Evolutionary conservation across 495 filamentous ascomycete genomes (phyloP).

Genomic region (Aspergillus incahuasiensis): DNA sequence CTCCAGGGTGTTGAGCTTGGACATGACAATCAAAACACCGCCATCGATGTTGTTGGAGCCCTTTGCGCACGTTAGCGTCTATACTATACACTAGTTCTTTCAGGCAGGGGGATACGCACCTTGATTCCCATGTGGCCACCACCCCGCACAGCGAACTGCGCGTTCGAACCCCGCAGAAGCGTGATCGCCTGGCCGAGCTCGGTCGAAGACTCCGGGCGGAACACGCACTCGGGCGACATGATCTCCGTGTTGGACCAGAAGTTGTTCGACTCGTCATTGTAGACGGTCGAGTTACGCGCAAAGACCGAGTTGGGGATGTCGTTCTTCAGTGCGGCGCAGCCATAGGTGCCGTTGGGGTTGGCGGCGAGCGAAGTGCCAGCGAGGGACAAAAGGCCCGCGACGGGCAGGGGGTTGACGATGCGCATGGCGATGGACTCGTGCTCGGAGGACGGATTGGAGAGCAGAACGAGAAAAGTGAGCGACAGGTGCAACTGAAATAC

Average conservation of each 20-base stretch:
- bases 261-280: slow-evolving; percentile 28
- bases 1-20: slow-evolving; percentile 37
- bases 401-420: slow-evolving; percentile 16
- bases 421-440: slow-evolving; percentile 15
- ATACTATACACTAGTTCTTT: too few relatives aligned
- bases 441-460: neutral
- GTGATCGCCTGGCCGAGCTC: slow-evolving; percentile 25
- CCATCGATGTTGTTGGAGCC: slow-evolving; percentile 40
- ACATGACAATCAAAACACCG: slow-evolving; percentile 56
- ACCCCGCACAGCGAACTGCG: slow-evolving; percentile 35
- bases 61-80: neutral
- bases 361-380: slow-evolving; percentile 2
- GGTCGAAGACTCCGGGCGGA: slow-evolving; percentile 26
- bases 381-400: slow-evolving; percentile 15
- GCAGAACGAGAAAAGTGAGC: neutral
- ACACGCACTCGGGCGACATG: slow-evolving; percentile 30
- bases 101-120: slow-evolving; percentile 14
- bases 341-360: neutral
- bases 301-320: slow-evolving; percentile 22
- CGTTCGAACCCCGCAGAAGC: slow-evolving; percentile 26
- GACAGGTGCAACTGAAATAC: slow-evolving; percentile 2
- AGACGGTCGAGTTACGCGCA: slow-evolving; percentile 20
- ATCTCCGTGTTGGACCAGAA: slow-evolving; percentile 39
- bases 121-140: slow-evolving; percentile 38
- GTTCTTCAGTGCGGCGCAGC: slow-evolving; percentile 20